Evolutionary conservation across 768 basidiomycete species (phyloP), one percentile per base, ranked within the genome.

Genomic region (Mrakia hoshinonis): DNA sequence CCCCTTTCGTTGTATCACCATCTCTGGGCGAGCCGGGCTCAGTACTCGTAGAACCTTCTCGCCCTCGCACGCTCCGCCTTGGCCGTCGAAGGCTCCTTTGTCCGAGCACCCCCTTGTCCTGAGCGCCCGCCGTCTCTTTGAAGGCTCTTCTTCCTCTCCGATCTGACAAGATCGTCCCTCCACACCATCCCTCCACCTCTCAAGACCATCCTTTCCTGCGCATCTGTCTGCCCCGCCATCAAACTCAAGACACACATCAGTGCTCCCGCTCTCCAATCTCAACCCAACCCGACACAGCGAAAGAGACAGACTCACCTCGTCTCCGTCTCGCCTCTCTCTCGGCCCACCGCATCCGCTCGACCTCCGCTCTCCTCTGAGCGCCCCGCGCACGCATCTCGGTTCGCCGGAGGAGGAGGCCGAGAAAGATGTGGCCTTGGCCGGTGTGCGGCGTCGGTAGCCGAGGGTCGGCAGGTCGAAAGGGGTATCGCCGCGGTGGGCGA

Each of bases 41-140:
- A 61, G 34, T 61, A 61, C 36, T 61, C 58, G 58, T 34, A 61
- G 26, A 61, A 61, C 58, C 58, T 34, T 22, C 58, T 61, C 58
- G 31, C 15, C 36, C 36, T 39, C 36, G 20, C n/a, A 20, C 58
- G 9, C 58, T 31, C 20, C 49, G 22, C 20, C 24, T 61, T 20
- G n/a, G 31, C 22, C 22, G 34, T 10, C 18, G 31, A 29, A 38
- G 58, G 4, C 18, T 20, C 7, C 49, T 51, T n/a, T n/a, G n/a
- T n/a, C 20, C 6, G 20, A 51, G n/a, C 49, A 6, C 24, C 49
- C 20, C 5, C 49, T 7, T 24, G 22, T 51, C 9, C 20, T 5
- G 22, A 6, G 9, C 6, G 9, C 22, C 24, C 49, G n/a, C 49
- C 22, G 6, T 51, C 49, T 6, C 49, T n/a, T 11, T 11, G 20